These are phyloP conservation scores for Crassisporium funariophilum DNA, from an alignment of 768 basidiomycete genomes.

Conservation along the genomic window DNA sequence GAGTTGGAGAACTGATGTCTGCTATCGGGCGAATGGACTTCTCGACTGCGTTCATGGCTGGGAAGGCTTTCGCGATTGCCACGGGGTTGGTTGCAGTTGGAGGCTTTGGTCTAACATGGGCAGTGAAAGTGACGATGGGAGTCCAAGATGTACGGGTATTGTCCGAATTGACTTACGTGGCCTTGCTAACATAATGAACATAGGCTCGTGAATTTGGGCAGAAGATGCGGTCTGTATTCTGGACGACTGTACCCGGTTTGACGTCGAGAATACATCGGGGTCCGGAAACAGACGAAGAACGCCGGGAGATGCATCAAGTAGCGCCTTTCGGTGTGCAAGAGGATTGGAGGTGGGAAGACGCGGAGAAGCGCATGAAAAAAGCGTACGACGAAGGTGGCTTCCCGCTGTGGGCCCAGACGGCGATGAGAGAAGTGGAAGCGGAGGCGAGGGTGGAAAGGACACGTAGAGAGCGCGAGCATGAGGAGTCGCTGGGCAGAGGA, in stretches of 20 bases:
- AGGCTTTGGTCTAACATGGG: constrained; percentile 46
- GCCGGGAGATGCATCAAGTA: constrained; percentile 6
- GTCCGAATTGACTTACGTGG: too few relatives aligned
- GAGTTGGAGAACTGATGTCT: constrained; percentile 34
- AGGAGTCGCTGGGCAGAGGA: not conserved
- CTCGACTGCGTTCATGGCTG: constrained; percentile 54
- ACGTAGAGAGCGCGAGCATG: constrained; percentile 30
- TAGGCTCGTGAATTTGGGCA: constrained; percentile 63
- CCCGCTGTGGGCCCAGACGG: constrained; percentile 54
- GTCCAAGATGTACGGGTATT: constrained; percentile 53
- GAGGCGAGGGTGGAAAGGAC: constrained; percentile 54
- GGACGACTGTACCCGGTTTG: constrained; percentile 49
- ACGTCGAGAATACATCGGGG: constrained; percentile 53
- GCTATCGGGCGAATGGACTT: constrained; percentile 41
- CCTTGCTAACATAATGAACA: too few relatives aligned
- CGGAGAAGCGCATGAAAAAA: constrained; percentile 51
- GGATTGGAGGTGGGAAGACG: constrained; percentile 55
- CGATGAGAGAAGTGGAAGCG: constrained; percentile 55
- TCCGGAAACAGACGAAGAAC: constrained; percentile 35
- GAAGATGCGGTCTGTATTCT: constrained; percentile 53
- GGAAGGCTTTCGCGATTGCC: constrained; percentile 68
- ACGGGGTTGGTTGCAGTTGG: constrained; percentile 57
- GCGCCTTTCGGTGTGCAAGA: constrained; percentile 28
- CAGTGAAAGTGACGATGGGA: constrained; percentile 53
- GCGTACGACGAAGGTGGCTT: constrained; percentile 66